phyloP scores from a whole-genome alignment of 495 filamentous ascomycete species.

The Penicillium pancosmium region DNA sequence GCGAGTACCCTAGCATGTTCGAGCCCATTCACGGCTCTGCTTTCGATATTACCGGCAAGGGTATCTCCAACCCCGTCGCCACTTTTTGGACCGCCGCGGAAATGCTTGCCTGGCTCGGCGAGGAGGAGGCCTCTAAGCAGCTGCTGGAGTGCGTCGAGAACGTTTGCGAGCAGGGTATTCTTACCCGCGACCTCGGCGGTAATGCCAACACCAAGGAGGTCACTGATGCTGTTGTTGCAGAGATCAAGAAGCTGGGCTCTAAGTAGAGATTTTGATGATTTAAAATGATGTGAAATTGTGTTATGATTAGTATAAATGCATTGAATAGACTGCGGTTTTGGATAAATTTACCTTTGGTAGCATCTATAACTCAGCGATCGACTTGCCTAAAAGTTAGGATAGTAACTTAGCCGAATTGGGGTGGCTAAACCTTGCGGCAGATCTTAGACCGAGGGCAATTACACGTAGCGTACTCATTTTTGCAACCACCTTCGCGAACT shows the following conservation, averaged over 20 bases:
- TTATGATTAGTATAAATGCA: slow-evolving; percentile 1
- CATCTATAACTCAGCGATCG: too few relatives aligned
- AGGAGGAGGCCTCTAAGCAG: slow-evolving; percentile 54
- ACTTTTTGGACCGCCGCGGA: slow-evolving; percentile 71
- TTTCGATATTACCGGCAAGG: slow-evolving; percentile 72
- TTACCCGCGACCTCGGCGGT: slow-evolving; percentile 65
- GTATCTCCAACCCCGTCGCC: slow-evolving; percentile 70
- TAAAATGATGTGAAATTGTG: neutral
- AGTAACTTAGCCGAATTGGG: too few relatives aligned
- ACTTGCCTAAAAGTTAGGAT: too few relatives aligned
- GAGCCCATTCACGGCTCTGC: slow-evolving; percentile 71
- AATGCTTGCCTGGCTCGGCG: slow-evolving; percentile 68
- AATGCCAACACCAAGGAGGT: slow-evolving; percentile 57
- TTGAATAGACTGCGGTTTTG: neutral
- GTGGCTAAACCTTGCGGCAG: too few relatives aligned
- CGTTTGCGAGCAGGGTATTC: slow-evolving; percentile 59
- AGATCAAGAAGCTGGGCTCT: slow-evolving; percentile 48
- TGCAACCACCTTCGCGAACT: too few relatives aligned
- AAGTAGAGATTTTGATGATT: slow-evolving; percentile 9
- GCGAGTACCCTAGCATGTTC: slow-evolving; percentile 64
- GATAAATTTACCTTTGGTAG: too few relatives aligned
- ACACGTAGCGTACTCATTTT: too few relatives aligned
- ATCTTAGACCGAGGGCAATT: too few relatives aligned
- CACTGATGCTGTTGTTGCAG: slow-evolving; percentile 61
- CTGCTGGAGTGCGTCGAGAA: slow-evolving; percentile 63